These are phyloP conservation scores for Citrus sp. DNA, from an alignment of 345 rosid genomes.

Conservation along the genomic window DNA sequence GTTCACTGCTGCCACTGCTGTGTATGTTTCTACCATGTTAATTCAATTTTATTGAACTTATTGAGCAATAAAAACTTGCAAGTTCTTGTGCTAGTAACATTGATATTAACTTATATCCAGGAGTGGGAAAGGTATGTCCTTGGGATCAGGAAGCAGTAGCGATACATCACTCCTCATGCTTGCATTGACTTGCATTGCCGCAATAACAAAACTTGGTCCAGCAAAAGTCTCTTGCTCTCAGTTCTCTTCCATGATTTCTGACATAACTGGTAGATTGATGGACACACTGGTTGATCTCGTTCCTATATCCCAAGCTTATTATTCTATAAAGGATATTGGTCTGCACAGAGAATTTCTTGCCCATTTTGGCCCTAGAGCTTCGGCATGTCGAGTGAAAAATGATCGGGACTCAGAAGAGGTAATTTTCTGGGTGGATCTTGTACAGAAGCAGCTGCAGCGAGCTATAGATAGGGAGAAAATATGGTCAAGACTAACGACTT, in stretches of 20 bases:
- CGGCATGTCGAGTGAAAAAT: slow-evolving; percentile 64
- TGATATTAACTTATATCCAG: slow-evolving; percentile 37
- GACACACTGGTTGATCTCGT: slow-evolving; percentile 75
- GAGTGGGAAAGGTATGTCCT: slow-evolving; percentile 41
- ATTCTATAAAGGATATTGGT: slow-evolving; percentile 66
- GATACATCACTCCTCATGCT: slow-evolving; percentile 80
- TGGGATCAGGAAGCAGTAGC: slow-evolving; percentile 46
- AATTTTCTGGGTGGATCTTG: slow-evolving; percentile 90
- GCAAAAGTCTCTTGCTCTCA: slow-evolving; percentile 73
- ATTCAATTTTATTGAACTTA: slow-evolving; percentile 10
- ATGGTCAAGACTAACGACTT: slow-evolving; percentile 92
- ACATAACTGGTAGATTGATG: slow-evolving; percentile 78
- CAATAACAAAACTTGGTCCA: slow-evolving; percentile 83
- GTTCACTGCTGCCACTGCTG: slow-evolving; percentile 52
- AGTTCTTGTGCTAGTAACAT: slow-evolving; percentile 13
- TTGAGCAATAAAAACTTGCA: slow-evolving; percentile 10
- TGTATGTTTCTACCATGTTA: slow-evolving; percentile 40
- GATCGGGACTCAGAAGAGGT: slow-evolving; percentile 73
- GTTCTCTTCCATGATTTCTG: slow-evolving; percentile 70
- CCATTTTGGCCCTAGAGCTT: slow-evolving; percentile 93
- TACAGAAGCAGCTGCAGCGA: slow-evolving; percentile 75
- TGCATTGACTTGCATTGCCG: slow-evolving; percentile 72
- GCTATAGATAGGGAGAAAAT: slow-evolving; percentile 95
- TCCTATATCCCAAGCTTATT: slow-evolving; percentile 71
- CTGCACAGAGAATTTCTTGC: slow-evolving; percentile 81